Base-by-base conservation (phyloP, 148 eudicot genomes). In the Drosera capensis region DNA sequence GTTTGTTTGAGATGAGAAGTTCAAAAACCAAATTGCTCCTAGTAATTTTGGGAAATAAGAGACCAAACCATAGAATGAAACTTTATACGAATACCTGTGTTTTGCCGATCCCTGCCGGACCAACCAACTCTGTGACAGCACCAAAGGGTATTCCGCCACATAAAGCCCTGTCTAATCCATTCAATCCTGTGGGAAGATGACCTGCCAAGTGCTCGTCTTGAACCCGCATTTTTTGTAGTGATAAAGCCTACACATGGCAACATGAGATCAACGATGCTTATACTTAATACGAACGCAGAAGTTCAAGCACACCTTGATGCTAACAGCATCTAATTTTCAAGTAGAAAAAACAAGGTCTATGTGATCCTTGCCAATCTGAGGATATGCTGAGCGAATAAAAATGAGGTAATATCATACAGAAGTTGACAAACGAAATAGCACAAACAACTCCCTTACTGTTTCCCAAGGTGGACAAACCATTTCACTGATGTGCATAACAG, bases 91-190 rank as follows among this genome's bases (percentile, higher is more conserved):
- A 36, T 72, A 81, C 96, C 57, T 86, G 93, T 52, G 93, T 86
- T 73, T 86, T 86, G 49, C 96, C 96, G 46, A 78, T 69, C 47
- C 96, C 96, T 29, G 96, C 81, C 25, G 93, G 96, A 48, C 93
- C 96, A 46, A 86, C 96, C 45, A 81, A 51, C 75, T 86, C 96
- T 18, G 96, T 86, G 42, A 86, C 67, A 55, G 74, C 81, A 52
- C 96, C 93, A 75, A 75, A 81, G 7, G 96, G 96, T 52, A 86
- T 73, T 30, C 96, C 96, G 51, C 96, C 96, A 47, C 83, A 81
- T 45, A 86, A 68, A 12, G 77, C 96, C 56, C 63, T 53, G 58
- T 86, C 96, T 41, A 86, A 68, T 39, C 93, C 96, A 58, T 59
- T 75, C 46, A 86, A 51, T 51, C 55, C 63, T 30, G 93, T 86